phyloP scores from a whole-genome alignment of 2,329 filamentous ascomycete species.

The Plenodomus tracheiphilus region DNA sequence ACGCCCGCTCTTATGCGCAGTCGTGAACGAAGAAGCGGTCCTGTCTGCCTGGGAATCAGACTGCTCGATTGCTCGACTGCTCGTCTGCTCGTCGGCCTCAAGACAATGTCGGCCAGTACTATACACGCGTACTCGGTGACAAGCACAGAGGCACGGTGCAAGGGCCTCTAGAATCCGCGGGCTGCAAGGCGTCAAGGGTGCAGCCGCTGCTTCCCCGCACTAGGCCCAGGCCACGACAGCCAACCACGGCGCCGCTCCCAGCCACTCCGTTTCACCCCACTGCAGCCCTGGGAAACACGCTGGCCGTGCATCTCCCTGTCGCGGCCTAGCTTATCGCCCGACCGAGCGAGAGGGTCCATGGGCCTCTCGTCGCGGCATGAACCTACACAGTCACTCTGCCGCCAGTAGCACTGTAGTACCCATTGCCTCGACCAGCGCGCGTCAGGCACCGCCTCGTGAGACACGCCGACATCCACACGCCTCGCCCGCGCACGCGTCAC shows the following conservation, averaged over 20 bases:
- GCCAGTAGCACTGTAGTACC: too few relatives aligned
- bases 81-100: too few relatives aligned
- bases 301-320: conserved; percentile 19
- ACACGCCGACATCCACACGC: conserved; percentile 5
- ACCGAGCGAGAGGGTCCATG: conserved; percentile 5
- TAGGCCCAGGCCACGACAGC: conserved; percentile 13
- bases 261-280: conserved; percentile 38
- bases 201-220: conserved; percentile 15
- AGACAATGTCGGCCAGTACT: too few relatives aligned
- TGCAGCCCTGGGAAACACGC: conserved; percentile 27
- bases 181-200: conserved; percentile 5
- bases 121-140: neutral
- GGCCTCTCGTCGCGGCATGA: conserved; percentile 12
- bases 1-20: neutral
- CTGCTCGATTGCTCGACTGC: neutral
- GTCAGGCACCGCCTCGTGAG: conserved; percentile 33
- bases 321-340: conserved; percentile 17
- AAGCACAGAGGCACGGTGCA: neutral
- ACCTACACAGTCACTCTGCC: conserved; percentile 4
- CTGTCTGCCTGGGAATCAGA: neutral
- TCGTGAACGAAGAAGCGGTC: neutral
- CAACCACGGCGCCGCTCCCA: conserved; percentile 30
- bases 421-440: conserved; percentile 10
- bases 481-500: conserved; percentile 29
- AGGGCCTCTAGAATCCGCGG: conserved; percentile 5